Conservation (phyloP, 352 stramenopile species). For the Phytophthora pinifolia region DNA sequence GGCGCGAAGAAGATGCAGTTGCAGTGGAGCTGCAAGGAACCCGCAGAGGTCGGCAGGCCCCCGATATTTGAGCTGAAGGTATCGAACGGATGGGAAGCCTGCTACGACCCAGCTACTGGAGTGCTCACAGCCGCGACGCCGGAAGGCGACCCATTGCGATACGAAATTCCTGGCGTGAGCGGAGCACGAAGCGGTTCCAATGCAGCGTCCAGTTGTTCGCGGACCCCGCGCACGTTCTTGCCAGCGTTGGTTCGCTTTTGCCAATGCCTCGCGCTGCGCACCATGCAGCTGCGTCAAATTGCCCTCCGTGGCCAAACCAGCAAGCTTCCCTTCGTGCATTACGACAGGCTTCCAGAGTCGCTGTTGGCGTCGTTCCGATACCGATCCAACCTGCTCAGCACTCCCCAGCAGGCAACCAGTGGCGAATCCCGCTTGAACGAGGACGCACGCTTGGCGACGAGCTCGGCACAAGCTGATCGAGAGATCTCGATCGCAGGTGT, state of each 20-base stretch:
- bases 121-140: conserved; percentile 25
- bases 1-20: conserved; percentile 27
- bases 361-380: conserved; percentile 45
- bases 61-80: conserved; percentile 44
- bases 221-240: conserved; percentile 6
- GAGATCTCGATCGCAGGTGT: conserved; percentile 40
- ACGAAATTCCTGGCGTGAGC: conserved; percentile 27
- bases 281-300: conserved; percentile 48
- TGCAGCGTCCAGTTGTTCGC: conserved; percentile 1
- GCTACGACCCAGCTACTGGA: conserved; percentile 35
- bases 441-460: neutral
- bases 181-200: conserved; percentile 1
- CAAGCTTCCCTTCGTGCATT: conserved; percentile 56
- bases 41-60: conserved; percentile 36
- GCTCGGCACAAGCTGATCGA: conserved; percentile 5
- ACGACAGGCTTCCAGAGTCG: conserved; percentile 44
- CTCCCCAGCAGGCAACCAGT: conserved; percentile 1
- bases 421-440: neutral
- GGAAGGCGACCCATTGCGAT: conserved; percentile 25
- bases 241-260: conserved; percentile 45
- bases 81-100: conserved; percentile 35
- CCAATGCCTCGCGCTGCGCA: conserved; percentile 51
- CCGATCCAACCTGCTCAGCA: conserved; percentile 12
- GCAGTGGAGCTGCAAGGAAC: conserved; percentile 52
- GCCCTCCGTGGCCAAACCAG: conserved; percentile 35